phyloP scores from a whole-genome alignment of 169 alveolate genomes.

The Eimeria necatrix region DNA sequence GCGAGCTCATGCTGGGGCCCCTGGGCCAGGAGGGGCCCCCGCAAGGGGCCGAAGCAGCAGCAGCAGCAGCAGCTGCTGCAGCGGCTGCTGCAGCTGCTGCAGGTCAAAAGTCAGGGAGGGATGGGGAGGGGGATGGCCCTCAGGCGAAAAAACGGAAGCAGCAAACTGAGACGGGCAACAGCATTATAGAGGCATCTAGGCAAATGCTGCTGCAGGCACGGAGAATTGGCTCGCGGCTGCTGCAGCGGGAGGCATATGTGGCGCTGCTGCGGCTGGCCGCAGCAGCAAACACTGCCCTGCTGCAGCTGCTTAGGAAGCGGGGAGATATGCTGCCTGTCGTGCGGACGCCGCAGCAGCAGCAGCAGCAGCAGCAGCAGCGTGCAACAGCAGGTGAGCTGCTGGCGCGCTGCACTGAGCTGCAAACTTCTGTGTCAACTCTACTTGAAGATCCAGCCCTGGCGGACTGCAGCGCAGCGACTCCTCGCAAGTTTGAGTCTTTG shows the following conservation, averaged over 20 bases:
- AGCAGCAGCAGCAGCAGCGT: slow-evolving; percentile 48
- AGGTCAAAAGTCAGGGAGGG: background rate
- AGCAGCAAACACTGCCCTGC: slow-evolving; percentile 54
- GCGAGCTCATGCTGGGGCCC: background rate
- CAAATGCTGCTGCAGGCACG: slow-evolving; percentile 11
- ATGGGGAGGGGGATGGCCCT: slow-evolving; percentile 10
- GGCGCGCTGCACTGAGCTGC: slow-evolving; percentile 59
- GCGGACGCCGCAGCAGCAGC: background rate
- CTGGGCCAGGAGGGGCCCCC: background rate
- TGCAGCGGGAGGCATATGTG: slow-evolving; percentile 33
- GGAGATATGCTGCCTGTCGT: slow-evolving; percentile 37
- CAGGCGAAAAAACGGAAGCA: slow-evolving; percentile 9
- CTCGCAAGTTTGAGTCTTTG: slow-evolving; percentile 52
- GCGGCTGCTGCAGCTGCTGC: too few species aligned
- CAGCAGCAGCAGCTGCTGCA: background rate
- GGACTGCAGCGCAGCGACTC: slow-evolving; percentile 52
- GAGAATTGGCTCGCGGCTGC: slow-evolving; percentile 1
- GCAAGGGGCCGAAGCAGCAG: background rate
- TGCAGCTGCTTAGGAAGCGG: slow-evolving; percentile 53
- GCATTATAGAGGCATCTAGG: background rate
- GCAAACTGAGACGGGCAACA: background rate
- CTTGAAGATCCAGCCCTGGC: slow-evolving; percentile 37
- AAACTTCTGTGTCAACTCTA: slow-evolving; percentile 5
- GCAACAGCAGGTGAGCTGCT: slow-evolving; percentile 51
- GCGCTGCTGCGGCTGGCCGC: slow-evolving; percentile 57